Evolutionary conservation across 129 eudicot species (phyloP), one percentile per base, ranked within the genome.

Genomic region (Gnaphalium uliginosum): DNA sequence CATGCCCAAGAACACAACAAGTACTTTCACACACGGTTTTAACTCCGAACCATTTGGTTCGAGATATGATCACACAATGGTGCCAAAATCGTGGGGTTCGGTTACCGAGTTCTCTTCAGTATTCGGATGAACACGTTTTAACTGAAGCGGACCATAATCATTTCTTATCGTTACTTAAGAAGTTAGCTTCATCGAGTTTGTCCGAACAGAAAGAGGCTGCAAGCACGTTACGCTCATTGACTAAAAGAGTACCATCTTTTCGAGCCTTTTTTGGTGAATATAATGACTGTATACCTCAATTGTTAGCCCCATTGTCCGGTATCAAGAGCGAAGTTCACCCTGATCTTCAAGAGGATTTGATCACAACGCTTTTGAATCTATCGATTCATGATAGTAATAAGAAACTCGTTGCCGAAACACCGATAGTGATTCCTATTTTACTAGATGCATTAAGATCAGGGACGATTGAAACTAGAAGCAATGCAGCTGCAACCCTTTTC

Each of bases 401-500:
- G 85, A 86, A 91, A 78, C 83, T 87, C 19, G 92, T 89, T 39
- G 99, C 87, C 1, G 99, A 90, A 79, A 89, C 94, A 0, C 92
- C 90, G 1, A 75, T 54, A 76, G 96, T 77, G 51, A 70, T 94
- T 23, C 83, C 85, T 0, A 21, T 89, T 46, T 84, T 94, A n/a
- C 65, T 87, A 51, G 84, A 91, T 23, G 97, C 97, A 59, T 75
- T 94, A 23, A 79, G 59, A 58, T 83, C 77, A 2, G 96, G 90
- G 32, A 89, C 89, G 9, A 81, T 89, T n/a, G 87, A 83, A 65
- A 94, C 92, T 10, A 79, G 85, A 76, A 85, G 90, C 69, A 94
- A 89, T 74, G 93, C 99, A 67, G 97, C 97, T 26, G 97, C 97
- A 19, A 79, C 97, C 29, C 89, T 91, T 75, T 94, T 91, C 85